Evolutionary conservation across 371 early-diverging fungal genomes (phyloP), one percentile per base, ranked within the genome.

Genomic region (Cokeromyces recurvatus): DNA sequence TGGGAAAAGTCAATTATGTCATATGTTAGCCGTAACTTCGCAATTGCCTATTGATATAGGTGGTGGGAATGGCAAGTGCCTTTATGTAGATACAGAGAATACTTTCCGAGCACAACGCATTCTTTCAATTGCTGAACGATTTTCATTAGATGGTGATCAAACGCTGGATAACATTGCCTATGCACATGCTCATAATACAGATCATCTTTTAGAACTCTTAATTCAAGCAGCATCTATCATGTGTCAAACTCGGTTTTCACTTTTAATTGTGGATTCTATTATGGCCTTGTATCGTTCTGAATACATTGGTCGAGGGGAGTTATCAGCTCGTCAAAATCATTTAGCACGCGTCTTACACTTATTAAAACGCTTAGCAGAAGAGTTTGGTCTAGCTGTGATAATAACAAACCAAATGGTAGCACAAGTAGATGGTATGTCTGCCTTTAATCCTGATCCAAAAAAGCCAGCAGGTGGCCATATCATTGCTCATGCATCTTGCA

Each of bases 351-450:
- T 98, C 62, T 59, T 99, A 52, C 81, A 99, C 41, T 84, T 78
- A 31, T 77, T 99, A 17, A 71, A 87, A 43, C 79, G 96, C 22
- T 78, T 99, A 19, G 97, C 98, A 3, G 99, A 99, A 64, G 97
- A 92, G 79, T 99, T 94, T 78, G 96, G 96, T 31, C 84, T 98
- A 9, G 99, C 99, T 3, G 96, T 98, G 6, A 94, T 99, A 0
- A 95, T 99, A 21, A 97, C 97, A 6, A 99, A 99, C 61, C 99
- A 99, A 72, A 98, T 99, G 0, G 99, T 98, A 2, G 97, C 98
- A 0, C 90, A 89, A 54, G 98, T 98, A 0, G 99, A 99, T 67
- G 94, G 84, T 9, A 81, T 86, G 38, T 74, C 87, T 15, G 89
- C 95, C 91, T 95, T 97, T 77, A 84, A 82, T 46, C 86, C 91